A percentile compares a stretch with the other conserved stretches of the same genome.
Evolutionary conservation across 495 filamentous ascomycete species (phyloP).

Genomic region (Astrothelium macrocarpum): DNA sequence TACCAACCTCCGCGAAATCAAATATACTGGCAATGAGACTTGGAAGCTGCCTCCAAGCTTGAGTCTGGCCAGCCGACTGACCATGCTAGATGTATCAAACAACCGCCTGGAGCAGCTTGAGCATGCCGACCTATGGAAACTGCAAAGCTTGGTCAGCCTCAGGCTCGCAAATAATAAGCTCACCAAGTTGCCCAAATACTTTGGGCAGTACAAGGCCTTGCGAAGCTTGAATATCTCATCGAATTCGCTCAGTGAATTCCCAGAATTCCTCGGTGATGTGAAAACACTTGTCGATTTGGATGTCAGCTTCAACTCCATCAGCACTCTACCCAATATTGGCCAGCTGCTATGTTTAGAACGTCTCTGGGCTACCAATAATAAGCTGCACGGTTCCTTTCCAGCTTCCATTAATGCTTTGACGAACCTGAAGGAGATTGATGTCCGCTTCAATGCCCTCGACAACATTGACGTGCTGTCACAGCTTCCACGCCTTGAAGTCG

Average conservation of each 20-base stretch:
- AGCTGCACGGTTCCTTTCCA: slow-evolving; percentile 62
- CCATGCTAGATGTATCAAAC: slow-evolving; percentile 87
- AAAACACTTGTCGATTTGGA: slow-evolving; percentile 84
- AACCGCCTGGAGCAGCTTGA: slow-evolving; percentile 83
- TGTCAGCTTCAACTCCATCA: slow-evolving; percentile 91
- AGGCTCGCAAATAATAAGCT: slow-evolving; percentile 90
- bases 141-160: slow-evolving; percentile 72
- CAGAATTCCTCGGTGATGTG: slow-evolving; percentile 70
- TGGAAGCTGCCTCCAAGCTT: slow-evolving; percentile 78
- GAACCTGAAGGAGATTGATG: slow-evolving; percentile 83
- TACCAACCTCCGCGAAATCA: slow-evolving; percentile 84
- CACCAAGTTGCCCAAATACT: slow-evolving; percentile 64
- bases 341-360: slow-evolving; percentile 69
- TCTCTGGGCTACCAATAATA: slow-evolving; percentile 93
- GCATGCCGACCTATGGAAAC: slow-evolving; percentile 61
- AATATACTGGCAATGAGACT: slow-evolving; percentile 85
- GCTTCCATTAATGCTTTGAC: slow-evolving; percentile 56
- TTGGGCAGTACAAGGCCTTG: slow-evolving; percentile 64
- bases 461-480: slow-evolving; percentile 76
- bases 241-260: slow-evolving; percentile 79
- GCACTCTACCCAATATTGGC: slow-evolving; percentile 66
- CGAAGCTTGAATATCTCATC: slow-evolving; percentile 83
- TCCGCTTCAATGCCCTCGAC: slow-evolving; percentile 80
- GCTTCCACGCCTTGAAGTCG: slow-evolving; percentile 74
- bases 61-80: slow-evolving; percentile 68